Evolutionary conservation across 495 filamentous ascomycete genomes (phyloP).

Genomic region (Penicillium mononematosum): DNA sequence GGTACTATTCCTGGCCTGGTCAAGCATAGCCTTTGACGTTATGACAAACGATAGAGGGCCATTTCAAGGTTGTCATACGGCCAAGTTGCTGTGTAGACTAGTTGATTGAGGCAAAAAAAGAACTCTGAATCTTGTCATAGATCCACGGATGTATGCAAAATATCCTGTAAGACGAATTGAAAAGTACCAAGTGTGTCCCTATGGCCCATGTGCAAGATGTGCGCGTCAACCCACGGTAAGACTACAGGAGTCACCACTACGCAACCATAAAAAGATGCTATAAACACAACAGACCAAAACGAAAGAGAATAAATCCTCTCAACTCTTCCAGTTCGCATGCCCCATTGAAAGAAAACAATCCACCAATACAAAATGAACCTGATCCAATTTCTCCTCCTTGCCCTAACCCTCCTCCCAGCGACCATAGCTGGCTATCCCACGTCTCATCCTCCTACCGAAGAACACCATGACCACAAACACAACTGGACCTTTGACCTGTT

Average conservation of each 20-base stretch:
- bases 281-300: not conserved
- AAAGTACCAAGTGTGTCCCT: not conserved
- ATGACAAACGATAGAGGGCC: not conserved
- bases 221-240: conserved; percentile 4
- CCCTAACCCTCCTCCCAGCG: not conserved
- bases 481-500: conserved; percentile 20
- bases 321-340: not conserved
- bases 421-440: not conserved
- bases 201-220: not conserved
- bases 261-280: not conserved
- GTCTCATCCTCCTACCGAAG: not conserved
- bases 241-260: conserved; percentile 4
- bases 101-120: not conserved
- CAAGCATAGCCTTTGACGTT: not conserved
- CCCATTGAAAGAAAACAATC: not conserved
- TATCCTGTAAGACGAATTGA: not conserved
- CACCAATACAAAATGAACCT: not conserved
- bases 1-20: not conserved
- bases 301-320: not conserved
- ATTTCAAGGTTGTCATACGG: not conserved
- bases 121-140: not conserved
- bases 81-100: not conserved
- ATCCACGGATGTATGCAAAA: not conserved
- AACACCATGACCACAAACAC: not conserved
- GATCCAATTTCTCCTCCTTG: not conserved